These are phyloP conservation scores for Syzygium oleosum DNA, from an alignment of 345 rosid genomes.

Conservation along the genomic window DNA sequence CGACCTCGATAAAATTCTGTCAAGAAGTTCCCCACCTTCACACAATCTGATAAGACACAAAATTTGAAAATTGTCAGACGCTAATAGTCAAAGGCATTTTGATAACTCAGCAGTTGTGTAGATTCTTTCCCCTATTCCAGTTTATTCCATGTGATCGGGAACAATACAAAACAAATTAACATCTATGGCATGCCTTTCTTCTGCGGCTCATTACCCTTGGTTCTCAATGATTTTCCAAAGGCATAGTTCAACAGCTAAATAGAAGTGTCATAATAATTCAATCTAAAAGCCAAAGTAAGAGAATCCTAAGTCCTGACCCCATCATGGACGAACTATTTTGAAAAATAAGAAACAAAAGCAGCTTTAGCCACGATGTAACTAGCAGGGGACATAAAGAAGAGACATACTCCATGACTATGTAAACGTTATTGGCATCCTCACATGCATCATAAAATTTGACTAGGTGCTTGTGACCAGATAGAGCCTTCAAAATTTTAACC, in stretches of 20 bases:
- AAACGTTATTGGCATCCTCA: constrained; percentile 73
- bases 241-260: neutral
- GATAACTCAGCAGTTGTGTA: neutral
- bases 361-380: neutral
- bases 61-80: neutral
- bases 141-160: neutral
- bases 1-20: constrained; percentile 85
- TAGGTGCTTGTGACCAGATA: constrained; percentile 76
- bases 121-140: neutral
- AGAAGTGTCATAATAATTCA: neutral
- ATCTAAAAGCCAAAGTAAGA: neutral
- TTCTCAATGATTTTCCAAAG: neutral
- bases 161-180: neutral
- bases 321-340: neutral
- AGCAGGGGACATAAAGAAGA: neutral
- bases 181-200: neutral
- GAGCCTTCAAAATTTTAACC: constrained; percentile 76
- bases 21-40: constrained; percentile 93
- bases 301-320: neutral
- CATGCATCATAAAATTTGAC: constrained; percentile 76
- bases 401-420: constrained; percentile 91
- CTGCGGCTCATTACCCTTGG: neutral
- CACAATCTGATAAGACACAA: constrained; percentile 54
- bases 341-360: neutral
- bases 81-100: neutral